Percentiles rank a stretch among this genome's conserved stretches.
These are phyloP conservation scores for Aspergillus oerlinghausenensis DNA, from an alignment of 2,329 filamentous ascomycete genomes.

Conservation along the genomic window DNA sequence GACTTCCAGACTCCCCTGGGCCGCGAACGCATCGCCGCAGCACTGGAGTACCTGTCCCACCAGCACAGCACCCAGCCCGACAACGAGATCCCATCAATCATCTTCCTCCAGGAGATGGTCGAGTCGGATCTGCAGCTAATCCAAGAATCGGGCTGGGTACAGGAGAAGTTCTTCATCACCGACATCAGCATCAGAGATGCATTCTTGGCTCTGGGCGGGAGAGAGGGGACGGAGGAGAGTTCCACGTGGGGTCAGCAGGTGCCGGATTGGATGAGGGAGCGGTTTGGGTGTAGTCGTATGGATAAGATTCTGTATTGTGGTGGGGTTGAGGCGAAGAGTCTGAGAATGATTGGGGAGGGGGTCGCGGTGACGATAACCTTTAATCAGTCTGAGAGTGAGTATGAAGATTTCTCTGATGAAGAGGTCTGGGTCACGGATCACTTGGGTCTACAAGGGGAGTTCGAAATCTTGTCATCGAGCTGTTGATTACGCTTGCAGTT, in stretches of 20 bases:
- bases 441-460: conserved; percentile 40
- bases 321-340: conserved; percentile 19
- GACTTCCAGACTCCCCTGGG: conserved; percentile 40
- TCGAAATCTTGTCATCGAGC: not conserved
- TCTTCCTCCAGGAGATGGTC: conserved; percentile 53
- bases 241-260: conserved; percentile 58
- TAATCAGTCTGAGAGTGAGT: conserved; percentile 24
- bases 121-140: conserved; percentile 44
- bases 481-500: not conserved
- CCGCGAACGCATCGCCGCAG: conserved; percentile 39
- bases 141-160: conserved; percentile 44
- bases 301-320: conserved; percentile 52
- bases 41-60: conserved; percentile 35
- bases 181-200: conserved; percentile 50
- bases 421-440: conserved; percentile 51
- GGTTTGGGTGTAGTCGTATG: conserved; percentile 51
- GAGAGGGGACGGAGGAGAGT: conserved; percentile 48
- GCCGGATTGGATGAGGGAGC: conserved; percentile 34
- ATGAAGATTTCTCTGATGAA: conserved; percentile 29
- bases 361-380: conserved; percentile 37
- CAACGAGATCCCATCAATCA: conserved; percentile 28
- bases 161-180: conserved; percentile 45
- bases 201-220: conserved; percentile 49
- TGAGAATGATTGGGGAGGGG: conserved; percentile 48
- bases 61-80: conserved; percentile 9